phyloP scores from a whole-genome alignment of 768 basidiomycete species.

The Solioccasus polychromus region DNA sequence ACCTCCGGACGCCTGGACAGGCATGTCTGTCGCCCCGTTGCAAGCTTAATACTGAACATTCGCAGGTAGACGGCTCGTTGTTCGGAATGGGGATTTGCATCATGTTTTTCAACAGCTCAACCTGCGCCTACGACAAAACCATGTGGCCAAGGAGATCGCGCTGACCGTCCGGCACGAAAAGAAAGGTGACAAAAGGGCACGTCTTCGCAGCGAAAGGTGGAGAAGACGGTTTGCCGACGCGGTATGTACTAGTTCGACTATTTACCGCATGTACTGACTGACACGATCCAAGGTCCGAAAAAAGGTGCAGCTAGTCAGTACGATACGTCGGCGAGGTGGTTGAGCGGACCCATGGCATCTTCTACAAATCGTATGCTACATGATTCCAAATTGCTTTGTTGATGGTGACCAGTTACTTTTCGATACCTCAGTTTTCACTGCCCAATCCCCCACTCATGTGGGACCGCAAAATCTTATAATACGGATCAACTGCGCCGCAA shows the following conservation, averaged over 20 bases:
- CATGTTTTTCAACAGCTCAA: constrained; percentile 50
- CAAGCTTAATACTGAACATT: constrained; percentile 5
- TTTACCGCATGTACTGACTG: constrained; percentile 12
- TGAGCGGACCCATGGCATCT: constrained; percentile 30
- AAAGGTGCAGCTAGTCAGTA: constrained; percentile 76
- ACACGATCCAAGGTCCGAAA: constrained; percentile 60
- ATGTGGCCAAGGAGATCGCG: constrained; percentile 48
- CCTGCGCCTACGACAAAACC: constrained; percentile 51
- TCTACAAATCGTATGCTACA: constrained; percentile 7
- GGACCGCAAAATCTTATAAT: constrained; percentile 2
- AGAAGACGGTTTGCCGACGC: constrained; percentile 76
- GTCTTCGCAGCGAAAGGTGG: constrained; percentile 76
- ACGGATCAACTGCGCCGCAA: constrained; percentile 14
- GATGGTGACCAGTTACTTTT: constrained; percentile 4
- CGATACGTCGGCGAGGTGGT: constrained; percentile 74
- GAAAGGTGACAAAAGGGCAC: constrained; percentile 74
- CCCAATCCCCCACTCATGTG: constrained; percentile 1
- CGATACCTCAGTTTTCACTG: constrained; percentile 1
- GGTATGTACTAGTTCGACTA: constrained; percentile 40
- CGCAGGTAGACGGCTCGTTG: constrained; percentile 60
- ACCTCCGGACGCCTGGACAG: constrained; percentile 55
- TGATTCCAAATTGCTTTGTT: constrained; percentile 3
- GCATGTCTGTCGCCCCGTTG: constrained; percentile 21
- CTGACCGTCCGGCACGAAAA: constrained; percentile 70
- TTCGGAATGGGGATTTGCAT: constrained; percentile 42